Percentiles rank a stretch among this genome's conserved stretches.
Conservation (phyloP, 2,329 filamentous ascomycete genomes). For the Fusarium metavorans region DNA sequence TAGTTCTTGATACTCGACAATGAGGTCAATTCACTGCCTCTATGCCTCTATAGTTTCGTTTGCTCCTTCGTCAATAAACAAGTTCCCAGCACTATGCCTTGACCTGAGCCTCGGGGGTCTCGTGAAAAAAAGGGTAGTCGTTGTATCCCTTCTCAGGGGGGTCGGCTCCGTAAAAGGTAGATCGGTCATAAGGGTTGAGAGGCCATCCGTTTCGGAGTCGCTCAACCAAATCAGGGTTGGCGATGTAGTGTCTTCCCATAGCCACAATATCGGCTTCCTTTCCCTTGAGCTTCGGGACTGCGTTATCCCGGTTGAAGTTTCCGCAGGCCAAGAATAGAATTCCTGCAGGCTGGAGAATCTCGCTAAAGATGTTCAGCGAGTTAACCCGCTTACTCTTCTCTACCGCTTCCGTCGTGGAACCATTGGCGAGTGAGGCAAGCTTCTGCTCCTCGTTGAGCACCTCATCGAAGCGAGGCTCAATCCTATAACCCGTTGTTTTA, state of each 20-base stretch:
- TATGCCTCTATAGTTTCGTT: not conserved
- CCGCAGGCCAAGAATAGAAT: slow-evolving; percentile 63
- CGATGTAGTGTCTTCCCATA: slow-evolving; percentile 50
- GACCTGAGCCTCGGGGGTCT: not conserved
- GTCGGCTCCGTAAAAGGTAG: slow-evolving; percentile 53
- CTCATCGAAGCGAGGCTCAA: slow-evolving; percentile 62
- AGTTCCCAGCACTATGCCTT: not conserved
- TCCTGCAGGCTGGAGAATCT: slow-evolving; percentile 53
- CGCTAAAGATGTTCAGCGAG: slow-evolving; percentile 55
- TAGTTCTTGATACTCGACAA: not conserved
- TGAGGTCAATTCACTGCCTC: not conserved
- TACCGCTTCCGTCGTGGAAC: slow-evolving; percentile 10
- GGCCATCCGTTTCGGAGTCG: slow-evolving; percentile 51
- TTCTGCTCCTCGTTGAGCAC: slow-evolving; percentile 58
- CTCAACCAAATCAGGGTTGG: slow-evolving; percentile 53
- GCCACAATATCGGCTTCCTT: slow-evolving; percentile 39
- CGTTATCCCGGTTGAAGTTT: slow-evolving; percentile 55
- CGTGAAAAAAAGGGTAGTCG: slow-evolving; percentile 40
- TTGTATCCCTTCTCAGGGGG: slow-evolving; percentile 44
- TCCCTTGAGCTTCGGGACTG: slow-evolving; percentile 56
- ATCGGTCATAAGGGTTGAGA: slow-evolving; percentile 53
- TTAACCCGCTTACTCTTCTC: slow-evolving; percentile 38
- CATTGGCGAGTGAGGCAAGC: slow-evolving; percentile 51
- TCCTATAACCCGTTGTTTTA: slow-evolving; percentile 38
- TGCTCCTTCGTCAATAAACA: too few relatives aligned